These are phyloP conservation scores for Entomortierella beljakovae DNA, from an alignment of 192 early-diverging fungal genomes.

Conservation along the genomic window DNA sequence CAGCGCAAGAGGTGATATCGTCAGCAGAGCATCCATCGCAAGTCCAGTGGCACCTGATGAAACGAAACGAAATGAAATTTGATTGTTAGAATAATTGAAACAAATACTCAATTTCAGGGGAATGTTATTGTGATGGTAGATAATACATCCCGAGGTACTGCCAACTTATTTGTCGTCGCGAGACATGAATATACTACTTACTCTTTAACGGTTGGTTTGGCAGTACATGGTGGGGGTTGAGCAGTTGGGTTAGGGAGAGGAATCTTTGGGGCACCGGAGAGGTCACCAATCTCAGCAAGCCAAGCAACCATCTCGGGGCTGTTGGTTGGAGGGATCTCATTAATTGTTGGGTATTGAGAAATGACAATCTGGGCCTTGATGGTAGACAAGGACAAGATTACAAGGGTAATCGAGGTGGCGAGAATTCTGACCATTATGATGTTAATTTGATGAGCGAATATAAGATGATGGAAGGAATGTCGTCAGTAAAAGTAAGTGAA, in stretches of 20 bases:
- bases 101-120: constrained; percentile 25
- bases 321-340: constrained; percentile 30
- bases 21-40: constrained; percentile 21
- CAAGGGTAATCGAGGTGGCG: constrained; percentile 18
- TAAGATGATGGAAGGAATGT: neutral
- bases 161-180: too few relatives aligned
- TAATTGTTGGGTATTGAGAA: constrained; percentile 40
- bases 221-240: constrained; percentile 52
- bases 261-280: constrained; percentile 65
- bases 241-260: constrained; percentile 75
- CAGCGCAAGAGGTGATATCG: constrained; percentile 42
- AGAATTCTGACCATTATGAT: constrained; percentile 33
- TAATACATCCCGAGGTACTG: too few relatives aligned
- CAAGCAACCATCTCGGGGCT: constrained; percentile 48
- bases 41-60: constrained; percentile 10
- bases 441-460: neutral
- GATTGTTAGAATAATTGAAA: constrained; percentile 69
- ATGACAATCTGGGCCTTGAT: constrained; percentile 31
- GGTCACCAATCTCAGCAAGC: constrained; percentile 56
- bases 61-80: neutral
- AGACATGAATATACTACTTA: constrained; percentile 4
- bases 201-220: neutral
- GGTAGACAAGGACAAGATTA: constrained; percentile 21
- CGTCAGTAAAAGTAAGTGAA: neutral
- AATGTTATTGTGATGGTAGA: constrained; percentile 42